Percentiles rank a stretch among this genome's conserved stretches.
Evolutionary conservation across 2,329 filamentous ascomycete species (phyloP).

Genomic region (Colletotrichum euphorbiae): DNA sequence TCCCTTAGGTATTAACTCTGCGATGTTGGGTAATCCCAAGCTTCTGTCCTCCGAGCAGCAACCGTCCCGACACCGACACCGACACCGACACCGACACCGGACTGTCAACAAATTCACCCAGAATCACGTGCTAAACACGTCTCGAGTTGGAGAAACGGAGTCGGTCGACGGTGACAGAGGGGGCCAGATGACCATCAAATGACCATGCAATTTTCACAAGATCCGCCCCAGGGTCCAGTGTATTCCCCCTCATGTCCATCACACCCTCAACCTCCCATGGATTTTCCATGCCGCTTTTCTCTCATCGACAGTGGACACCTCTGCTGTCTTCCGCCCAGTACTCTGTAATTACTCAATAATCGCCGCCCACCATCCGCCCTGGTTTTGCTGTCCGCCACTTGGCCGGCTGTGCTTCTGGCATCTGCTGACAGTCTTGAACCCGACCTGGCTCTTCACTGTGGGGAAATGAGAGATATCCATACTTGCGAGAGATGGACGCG

Average conservation of each 20-base stretch:
- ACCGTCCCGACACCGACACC: background rate
- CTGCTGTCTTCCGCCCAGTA: slow-evolving; percentile 1
- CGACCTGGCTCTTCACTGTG: background rate
- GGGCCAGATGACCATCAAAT: slow-evolving; percentile 33
- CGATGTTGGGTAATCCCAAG: background rate
- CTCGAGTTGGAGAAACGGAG: slow-evolving; percentile 20
- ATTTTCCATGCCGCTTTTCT: slow-evolving; percentile 10
- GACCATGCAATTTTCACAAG: slow-evolving; percentile 21
- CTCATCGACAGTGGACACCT: background rate
- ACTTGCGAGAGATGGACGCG: slow-evolving; percentile 2
- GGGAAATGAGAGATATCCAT: background rate
- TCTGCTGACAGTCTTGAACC: background rate
- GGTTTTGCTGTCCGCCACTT: background rate
- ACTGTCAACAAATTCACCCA: background rate
- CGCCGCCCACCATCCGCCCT: background rate
- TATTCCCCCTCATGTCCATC: slow-evolving; percentile 8
- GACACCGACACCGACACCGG: slow-evolving; percentile 1
- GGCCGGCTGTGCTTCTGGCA: background rate
- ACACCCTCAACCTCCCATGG: slow-evolving; percentile 6
- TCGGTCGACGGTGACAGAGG: background rate
- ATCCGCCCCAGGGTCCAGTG: slow-evolving; percentile 32
- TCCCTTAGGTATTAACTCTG: background rate
- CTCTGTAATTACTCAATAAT: background rate
- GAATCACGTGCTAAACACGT: slow-evolving; percentile 30
- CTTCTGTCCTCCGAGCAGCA: background rate